These are phyloP conservation scores for Magnusiomyces magnusii DNA, from an alignment of 1,139 yeast species.

Conservation along the genomic window DNA sequence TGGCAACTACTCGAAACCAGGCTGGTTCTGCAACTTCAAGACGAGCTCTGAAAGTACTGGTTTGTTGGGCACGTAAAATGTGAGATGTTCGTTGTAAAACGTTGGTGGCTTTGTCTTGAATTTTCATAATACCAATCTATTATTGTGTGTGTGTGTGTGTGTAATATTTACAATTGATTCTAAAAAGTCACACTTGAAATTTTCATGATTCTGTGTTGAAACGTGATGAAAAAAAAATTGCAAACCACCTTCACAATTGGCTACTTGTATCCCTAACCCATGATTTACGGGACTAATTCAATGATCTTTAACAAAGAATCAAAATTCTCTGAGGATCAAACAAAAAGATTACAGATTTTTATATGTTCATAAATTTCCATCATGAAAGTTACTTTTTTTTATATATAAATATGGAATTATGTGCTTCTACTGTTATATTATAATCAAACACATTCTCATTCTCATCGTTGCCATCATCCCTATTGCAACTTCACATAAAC, in stretches of 20 bases:
- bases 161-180: not conserved
- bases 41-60: conserved; percentile 21
- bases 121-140: conserved; percentile 43
- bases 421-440: too few relatives aligned
- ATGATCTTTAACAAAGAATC: not conserved
- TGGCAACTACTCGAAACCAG: conserved; percentile 79
- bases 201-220: not conserved
- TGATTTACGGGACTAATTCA: not conserved
- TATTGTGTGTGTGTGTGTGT: not conserved
- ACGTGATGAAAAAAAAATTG: not conserved
- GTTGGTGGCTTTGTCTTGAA: conserved; percentile 58
- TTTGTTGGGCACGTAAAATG: conserved; percentile 50
- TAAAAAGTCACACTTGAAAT: too few relatives aligned
- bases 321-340: too few relatives aligned
- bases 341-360: not conserved
- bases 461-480: too few relatives aligned
- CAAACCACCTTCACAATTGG: not conserved
- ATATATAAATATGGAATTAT: too few relatives aligned
- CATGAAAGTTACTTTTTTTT: not conserved
- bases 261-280: not conserved
- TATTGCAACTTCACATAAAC: too few relatives aligned
- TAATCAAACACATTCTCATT: not conserved
- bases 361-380: too few relatives aligned
- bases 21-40: conserved; percentile 54
- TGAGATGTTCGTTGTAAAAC: conserved; percentile 74